Evolutionary conservation across 129 eudicot genomes (phyloP).

Genomic region (Tagetes patula): DNA sequence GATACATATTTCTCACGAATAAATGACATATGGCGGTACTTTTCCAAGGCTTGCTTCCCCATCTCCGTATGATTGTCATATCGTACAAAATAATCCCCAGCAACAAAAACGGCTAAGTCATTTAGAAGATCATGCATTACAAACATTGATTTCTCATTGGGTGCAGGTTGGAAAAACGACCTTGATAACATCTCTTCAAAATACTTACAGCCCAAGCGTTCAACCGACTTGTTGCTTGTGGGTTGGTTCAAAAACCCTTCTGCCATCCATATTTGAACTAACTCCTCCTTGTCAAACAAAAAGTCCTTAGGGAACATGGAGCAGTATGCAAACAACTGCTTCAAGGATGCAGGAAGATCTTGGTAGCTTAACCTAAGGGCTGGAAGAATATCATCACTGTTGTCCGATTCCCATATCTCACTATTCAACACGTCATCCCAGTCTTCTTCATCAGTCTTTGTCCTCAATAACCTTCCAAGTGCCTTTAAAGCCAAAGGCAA

Average conservation of each 20-base stretch:
- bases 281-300: conserved; percentile 7
- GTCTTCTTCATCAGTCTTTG: neutral
- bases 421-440: conserved; percentile 16
- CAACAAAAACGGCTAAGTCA: neutral
- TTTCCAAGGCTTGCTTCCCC: neutral
- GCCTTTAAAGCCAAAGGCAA: conserved; percentile 13
- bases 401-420: conserved; percentile 3
- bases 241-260: conserved; percentile 10
- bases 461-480: conserved; percentile 15
- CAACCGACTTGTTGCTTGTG: neutral
- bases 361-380: conserved; percentile 21
- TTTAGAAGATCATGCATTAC: neutral
- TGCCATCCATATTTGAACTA: conserved; percentile 4
- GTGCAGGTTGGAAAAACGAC: neutral
- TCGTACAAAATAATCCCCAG: conserved; percentile 1
- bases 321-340: conserved; percentile 11
- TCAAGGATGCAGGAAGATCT: neutral
- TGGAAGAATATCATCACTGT: neutral
- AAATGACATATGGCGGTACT: conserved; percentile 10
- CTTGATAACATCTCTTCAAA: conserved; percentile 12
- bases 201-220: conserved; percentile 1
- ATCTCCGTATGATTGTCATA: neutral
- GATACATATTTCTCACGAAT: neutral
- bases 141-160: conserved; percentile 6
- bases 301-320: conserved; percentile 9